A percentile compares a stretch with the other conserved stretches of the same genome.
These are phyloP conservation scores for Fagus sylvatica DNA, from an alignment of 306 rosid genomes.

Conservation along the genomic window DNA sequence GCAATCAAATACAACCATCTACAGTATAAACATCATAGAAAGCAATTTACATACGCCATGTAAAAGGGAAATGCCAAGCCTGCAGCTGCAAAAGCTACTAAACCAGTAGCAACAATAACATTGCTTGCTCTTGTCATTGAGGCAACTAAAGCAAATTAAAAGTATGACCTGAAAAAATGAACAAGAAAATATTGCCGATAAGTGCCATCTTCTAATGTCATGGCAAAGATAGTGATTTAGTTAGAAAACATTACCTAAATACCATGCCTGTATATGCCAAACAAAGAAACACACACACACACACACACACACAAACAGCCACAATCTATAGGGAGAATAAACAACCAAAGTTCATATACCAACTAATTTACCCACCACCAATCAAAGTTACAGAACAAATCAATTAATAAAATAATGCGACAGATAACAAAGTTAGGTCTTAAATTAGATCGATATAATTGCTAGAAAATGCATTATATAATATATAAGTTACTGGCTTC, in stretches of 20 bases:
- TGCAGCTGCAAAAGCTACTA: slow-evolving; percentile 63
- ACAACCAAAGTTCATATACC: too few relatives aligned
- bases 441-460: background rate
- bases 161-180: slow-evolving; percentile 11
- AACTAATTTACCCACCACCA: background rate
- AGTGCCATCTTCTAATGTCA: background rate
- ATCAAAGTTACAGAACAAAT: background rate
- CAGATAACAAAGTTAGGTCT: background rate
- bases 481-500: background rate
- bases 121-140: slow-evolving; percentile 64
- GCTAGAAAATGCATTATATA: background rate
- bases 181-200: background rate
- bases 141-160: background rate
- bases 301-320: too few relatives aligned
- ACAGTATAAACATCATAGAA: background rate
- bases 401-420: background rate
- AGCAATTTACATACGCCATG: slow-evolving; percentile 74
- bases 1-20: background rate
- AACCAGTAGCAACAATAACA: slow-evolving; percentile 63
- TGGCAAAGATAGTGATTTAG: background rate
- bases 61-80: slow-evolving; percentile 96
- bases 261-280: too few relatives aligned
- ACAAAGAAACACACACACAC: too few relatives aligned
- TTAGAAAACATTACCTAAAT: too few relatives aligned
- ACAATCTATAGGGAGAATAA: too few relatives aligned